Base-by-base conservation (phyloP, 1,284 basidiomycete genomes). In the Trichosporon ovoides region DNA sequence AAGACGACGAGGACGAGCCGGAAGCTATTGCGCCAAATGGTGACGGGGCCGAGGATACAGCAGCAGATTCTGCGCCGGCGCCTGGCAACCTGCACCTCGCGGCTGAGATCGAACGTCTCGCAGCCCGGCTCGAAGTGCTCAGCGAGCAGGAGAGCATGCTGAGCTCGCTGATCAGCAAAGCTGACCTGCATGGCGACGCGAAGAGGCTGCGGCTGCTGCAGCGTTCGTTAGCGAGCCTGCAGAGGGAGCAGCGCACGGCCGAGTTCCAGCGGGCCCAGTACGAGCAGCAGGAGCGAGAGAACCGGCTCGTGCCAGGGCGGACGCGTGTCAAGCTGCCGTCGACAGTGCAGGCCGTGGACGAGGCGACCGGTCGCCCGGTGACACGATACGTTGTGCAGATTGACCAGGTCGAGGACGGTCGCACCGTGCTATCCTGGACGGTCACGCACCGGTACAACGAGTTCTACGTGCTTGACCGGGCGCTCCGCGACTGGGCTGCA, bases 341-440 rank as follows among this genome's bases (percentile, higher is more conserved):
- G 2, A 84, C 87, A 0, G 73, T 77, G 2, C 81, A 84, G 0
- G 84, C 85, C 0, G 89, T 90, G 57, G 89, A 91, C 63, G 86
- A 86, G 37, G 68, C 69, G 11, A 43, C 50, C 24, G 91, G 91
- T 7, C 91, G 88, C 69, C 87, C 88, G 24, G 90, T 96, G 24
- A 91, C 94, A 35, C 83, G 91, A 36, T 98, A 97, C 71, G 83
- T 92, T n/a, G 83, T 98, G 48, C 89, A 96, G 73, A 85, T 98
- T 1, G 87, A 89, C 69, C 92, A 95, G 68, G 80, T 90, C 22
- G 85, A 83, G n/a, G 88, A 92, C 68, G 89, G 87, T 4, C 83
- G 82, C 50, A 85, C 87, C 68, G 79, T 84, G 1, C 87, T 87
- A 1, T 89, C 89, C 3, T 98, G 95, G 95, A 86, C 92, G 24